Evolutionary conservation across 805 yeast genomes (phyloP), one percentile per base, ranked within the genome.

Genomic region (Saturnispora sanitii): DNA sequence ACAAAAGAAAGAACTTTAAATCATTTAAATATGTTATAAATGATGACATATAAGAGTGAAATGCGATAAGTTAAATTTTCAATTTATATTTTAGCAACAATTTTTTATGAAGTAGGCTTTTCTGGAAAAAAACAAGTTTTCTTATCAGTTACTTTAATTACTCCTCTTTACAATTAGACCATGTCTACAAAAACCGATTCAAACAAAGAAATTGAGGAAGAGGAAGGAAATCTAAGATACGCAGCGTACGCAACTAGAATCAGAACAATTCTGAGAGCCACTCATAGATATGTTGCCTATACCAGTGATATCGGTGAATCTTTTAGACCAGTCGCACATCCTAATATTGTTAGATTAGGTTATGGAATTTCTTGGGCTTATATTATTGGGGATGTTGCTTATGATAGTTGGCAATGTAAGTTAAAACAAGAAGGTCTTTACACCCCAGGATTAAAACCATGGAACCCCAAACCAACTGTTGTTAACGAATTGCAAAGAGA

Each of bases 251-350:
- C 88, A 45, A 78, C 78, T 56, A 63, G 94, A 52, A 54, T 81
- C 35, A 66, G 87, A 56, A 81, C 87, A 7, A 77, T 83, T 44
- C 65, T 82, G 36, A 50, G 68, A 38, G 85, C 92, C 5, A 73
- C 88, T 13, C 90, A 81, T 55, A 64, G 94, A 51, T 84, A 83
- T 53, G 84, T 83, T 20, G 94, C 94, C 1, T 83, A 84, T 60
- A 82, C 94, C 2, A 80, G 88, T 0, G 94, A 83, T 56, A 76
- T 83, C 50, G 94, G 94, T 25, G 94, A 83, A 55, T 79, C 88
- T 9, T 84, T 83, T 62, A 68, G 94, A 40, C 92, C 92, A 1
- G 79, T 83, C 9, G 88, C 84, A 4, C 79, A 77, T 51, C 87
- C 88, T 1, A 48, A 50, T 26, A 43, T 79, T n/a, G 92, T 83